A percentile compares a stretch with the other conserved stretches of the same genome.
Evolutionary conservation across 2,329 filamentous ascomycete species (phyloP).

Genomic region (Thermochaetoides dissita): DNA sequence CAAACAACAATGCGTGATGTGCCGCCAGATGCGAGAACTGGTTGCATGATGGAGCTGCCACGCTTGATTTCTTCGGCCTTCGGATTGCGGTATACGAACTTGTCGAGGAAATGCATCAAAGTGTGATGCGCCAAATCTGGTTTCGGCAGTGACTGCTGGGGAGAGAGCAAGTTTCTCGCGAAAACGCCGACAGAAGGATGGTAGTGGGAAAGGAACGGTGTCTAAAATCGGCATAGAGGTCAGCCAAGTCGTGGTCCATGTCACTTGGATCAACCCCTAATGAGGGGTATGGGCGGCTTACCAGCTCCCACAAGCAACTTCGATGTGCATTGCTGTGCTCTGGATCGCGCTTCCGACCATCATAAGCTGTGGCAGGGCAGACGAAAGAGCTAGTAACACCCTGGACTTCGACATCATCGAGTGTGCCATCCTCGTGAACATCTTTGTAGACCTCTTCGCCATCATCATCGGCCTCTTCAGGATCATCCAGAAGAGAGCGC

Average conservation of each 20-base stretch:
- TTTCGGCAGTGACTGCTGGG: slow-evolving; percentile 64
- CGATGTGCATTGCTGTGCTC: slow-evolving; percentile 86
- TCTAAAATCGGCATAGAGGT: slow-evolving; percentile 14
- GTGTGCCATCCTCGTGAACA: slow-evolving; percentile 47
- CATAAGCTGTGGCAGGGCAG: slow-evolving; percentile 38
- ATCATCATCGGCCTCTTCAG: slow-evolving; percentile 64
- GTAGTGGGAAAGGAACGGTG: slow-evolving; percentile 66
- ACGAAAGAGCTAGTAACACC: slow-evolving; percentile 12
- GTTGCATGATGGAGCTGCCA: slow-evolving; percentile 93
- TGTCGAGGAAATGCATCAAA: slow-evolving; percentile 88
- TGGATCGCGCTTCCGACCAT: slow-evolving; percentile 81
- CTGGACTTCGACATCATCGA: slow-evolving; percentile 30
- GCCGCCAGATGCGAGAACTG: slow-evolving; percentile 43
- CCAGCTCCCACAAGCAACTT: slow-evolving; percentile 84
- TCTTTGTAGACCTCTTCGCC: slow-evolving; percentile 44
- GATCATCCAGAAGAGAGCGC: slow-evolving; percentile 61
- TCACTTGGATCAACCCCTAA: too few relatives aligned
- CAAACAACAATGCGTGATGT: slow-evolving; percentile 43
- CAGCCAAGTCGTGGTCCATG: too few relatives aligned
- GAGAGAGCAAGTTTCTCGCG: slow-evolving; percentile 55
- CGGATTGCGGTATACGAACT: slow-evolving; percentile 93
- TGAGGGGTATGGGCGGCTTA: slow-evolving; percentile 29
- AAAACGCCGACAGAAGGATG: slow-evolving; percentile 87
- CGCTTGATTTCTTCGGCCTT: slow-evolving; percentile 56
- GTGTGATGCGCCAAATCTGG: slow-evolving; percentile 83